A percentile compares a stretch with the other conserved stretches of the same genome.
Conservation (phyloP, 345 rosid genomes). For the Eucalyptus sp. region DNA sequence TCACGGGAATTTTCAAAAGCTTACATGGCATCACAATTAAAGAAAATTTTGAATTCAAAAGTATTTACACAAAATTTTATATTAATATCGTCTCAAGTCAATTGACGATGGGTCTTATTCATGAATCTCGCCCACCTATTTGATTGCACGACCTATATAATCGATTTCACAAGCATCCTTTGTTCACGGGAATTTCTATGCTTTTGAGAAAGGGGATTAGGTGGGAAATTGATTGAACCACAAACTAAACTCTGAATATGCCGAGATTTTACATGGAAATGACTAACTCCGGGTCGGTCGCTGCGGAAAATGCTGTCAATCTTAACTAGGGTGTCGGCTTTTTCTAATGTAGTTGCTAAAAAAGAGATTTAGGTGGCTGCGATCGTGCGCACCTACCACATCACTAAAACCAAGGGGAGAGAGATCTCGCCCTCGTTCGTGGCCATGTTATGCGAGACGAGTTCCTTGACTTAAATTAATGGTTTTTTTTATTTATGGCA, state of each 20-base stretch:
- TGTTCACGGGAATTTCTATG: neutral
- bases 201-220: neutral
- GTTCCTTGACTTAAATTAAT: neutral
- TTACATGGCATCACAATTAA: fast-evolving
- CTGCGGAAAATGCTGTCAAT: neutral
- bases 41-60: too few relatives aligned
- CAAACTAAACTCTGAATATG: neutral
- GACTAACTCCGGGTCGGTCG: neutral
- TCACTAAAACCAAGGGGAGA: neutral
- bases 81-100: too few relatives aligned
- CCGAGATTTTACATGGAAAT: too few relatives aligned
- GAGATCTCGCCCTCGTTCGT: neutral
- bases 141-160: too few relatives aligned
- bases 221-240: neutral
- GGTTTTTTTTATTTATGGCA: neutral
- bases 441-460: neutral
- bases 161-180: too few relatives aligned
- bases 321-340: neutral
- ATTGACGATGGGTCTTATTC: too few relatives aligned
- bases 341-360: neutral
- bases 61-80: too few relatives aligned
- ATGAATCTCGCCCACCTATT: too few relatives aligned
- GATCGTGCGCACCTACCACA: neutral
- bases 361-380: neutral
- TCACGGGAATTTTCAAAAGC: too few relatives aligned